These are phyloP conservation scores for Mortierella alpina DNA, from an alignment of 192 early-diverging fungal genomes.

Conservation along the genomic window DNA sequence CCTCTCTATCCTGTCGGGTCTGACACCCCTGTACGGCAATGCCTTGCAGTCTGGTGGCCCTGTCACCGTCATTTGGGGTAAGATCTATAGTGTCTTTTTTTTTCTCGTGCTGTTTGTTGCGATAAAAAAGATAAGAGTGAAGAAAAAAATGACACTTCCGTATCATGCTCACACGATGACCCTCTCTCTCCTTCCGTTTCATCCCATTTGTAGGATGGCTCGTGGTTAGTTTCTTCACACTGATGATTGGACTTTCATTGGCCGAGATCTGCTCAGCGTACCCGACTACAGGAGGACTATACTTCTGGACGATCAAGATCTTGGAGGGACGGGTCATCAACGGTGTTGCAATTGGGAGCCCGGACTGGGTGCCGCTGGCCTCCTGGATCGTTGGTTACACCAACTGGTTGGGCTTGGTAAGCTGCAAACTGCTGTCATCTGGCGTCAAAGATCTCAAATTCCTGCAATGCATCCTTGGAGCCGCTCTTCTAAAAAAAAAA, in stretches of 20 bases:
- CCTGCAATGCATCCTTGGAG: no score
- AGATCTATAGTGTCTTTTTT: neutral
- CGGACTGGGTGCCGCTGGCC: constrained; percentile 61
- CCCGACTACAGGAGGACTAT: constrained; percentile 63
- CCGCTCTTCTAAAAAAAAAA: no score
- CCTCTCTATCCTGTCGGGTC: constrained; percentile 61
- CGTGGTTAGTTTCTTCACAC: constrained; percentile 57
- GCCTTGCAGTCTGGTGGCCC: constrained; percentile 61
- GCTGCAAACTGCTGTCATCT: neutral
- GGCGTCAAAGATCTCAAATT: neutral
- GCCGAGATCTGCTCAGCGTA: constrained; percentile 67
- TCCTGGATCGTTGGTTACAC: constrained; percentile 66
- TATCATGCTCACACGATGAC: neutral
- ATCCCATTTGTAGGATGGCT: constrained; percentile 56
- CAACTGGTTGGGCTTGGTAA: constrained; percentile 63
- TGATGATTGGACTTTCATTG: constrained; percentile 57
- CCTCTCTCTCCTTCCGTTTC: constrained; percentile 1
- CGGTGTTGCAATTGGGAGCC: constrained; percentile 52
- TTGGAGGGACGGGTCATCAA: constrained; percentile 39
- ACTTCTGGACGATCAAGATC: constrained; percentile 63
- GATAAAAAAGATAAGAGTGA: constrained; percentile 9
- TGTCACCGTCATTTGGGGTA: constrained; percentile 60
- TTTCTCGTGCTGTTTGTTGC: neutral
- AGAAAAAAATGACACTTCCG: neutral
- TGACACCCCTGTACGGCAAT: constrained; percentile 64